phyloP scores from a whole-genome alignment of 805 yeast genomes.

The Metschnikowia corniflorae region DNA sequence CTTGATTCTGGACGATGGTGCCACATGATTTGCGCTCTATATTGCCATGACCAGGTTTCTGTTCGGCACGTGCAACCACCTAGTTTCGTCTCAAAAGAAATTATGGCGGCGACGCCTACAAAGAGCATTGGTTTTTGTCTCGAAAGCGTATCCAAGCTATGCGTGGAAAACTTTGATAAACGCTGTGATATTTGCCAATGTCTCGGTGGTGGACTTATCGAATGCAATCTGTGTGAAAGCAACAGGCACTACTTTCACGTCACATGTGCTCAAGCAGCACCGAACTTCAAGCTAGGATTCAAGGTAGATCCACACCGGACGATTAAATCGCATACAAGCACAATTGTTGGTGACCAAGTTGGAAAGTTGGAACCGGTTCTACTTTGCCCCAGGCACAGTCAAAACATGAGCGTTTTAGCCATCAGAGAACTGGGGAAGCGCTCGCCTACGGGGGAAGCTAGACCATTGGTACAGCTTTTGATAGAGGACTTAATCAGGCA shows the following conservation, averaged over 20 bases:
- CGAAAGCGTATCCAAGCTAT: constrained; percentile 27
- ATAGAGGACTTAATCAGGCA: constrained; percentile 31
- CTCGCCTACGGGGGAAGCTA: constrained; percentile 23
- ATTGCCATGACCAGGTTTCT: constrained; percentile 38
- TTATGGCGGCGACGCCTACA: constrained; percentile 5
- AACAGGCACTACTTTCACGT: constrained; percentile 37
- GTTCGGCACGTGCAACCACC: constrained; percentile 14
- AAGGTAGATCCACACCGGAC: constrained; percentile 27
- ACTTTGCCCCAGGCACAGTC: constrained; percentile 40
- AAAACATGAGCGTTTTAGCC: constrained; percentile 19
- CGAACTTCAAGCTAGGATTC: constrained; percentile 53
- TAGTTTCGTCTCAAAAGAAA: constrained; percentile 10
- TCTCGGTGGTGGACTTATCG: constrained; percentile 47
- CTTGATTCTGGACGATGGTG: constrained; percentile 64
- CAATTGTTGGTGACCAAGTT: constrained; percentile 19
- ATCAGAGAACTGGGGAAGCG: constrained; percentile 28
- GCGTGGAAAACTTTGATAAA: constrained; percentile 24
- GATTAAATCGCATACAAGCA: constrained; percentile 14
- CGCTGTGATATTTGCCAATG: constrained; percentile 46
- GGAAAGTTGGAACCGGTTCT: constrained; percentile 46
- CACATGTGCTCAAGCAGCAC: constrained; percentile 55
- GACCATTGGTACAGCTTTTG: constrained; percentile 40
- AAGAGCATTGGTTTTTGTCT: constrained; percentile 17
- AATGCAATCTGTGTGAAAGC: constrained; percentile 44
- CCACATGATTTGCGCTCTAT: constrained; percentile 69